Evolutionary conservation across 1,139 yeast genomes (phyloP).

Genomic region (Wickerhamiella pararugosa): DNA sequence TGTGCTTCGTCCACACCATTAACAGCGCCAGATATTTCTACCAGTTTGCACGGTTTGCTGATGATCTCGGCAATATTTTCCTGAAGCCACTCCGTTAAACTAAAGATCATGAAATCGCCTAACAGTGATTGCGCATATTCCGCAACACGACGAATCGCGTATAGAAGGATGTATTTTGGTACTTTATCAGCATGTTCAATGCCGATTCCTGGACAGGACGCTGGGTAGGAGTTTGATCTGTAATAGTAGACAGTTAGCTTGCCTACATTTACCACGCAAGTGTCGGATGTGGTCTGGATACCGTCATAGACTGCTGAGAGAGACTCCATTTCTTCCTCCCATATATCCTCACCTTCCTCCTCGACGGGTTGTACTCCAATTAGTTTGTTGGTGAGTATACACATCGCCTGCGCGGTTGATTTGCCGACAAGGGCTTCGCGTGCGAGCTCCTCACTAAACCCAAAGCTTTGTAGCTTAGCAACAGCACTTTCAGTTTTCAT

Average conservation of each 20-base stretch:
- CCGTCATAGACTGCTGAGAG: conserved; percentile 36
- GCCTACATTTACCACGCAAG: conserved; percentile 10
- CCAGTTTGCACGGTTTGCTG: conserved; percentile 59
- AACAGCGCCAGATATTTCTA: conserved; percentile 28
- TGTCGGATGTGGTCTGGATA: conserved; percentile 6
- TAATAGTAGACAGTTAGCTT: conserved; percentile 14
- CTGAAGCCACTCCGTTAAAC: conserved; percentile 61
- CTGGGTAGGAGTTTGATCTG: conserved; percentile 20
- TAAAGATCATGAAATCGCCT: conserved; percentile 57
- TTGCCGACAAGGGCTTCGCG: conserved; percentile 32
- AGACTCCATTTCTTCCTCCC: conserved; percentile 72
- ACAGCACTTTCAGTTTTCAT: conserved; percentile 34
- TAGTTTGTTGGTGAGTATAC: conserved; percentile 26
- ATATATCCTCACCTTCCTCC: conserved; percentile 26
- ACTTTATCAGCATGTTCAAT: conserved; percentile 30
- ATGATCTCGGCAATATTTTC: conserved; percentile 43
- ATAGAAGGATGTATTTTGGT: conserved; percentile 63
- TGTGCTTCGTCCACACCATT: conserved; percentile 20
- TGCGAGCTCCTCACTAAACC: conserved; percentile 54
- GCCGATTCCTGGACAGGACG: conserved; percentile 22
- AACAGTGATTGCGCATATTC: conserved; percentile 30
- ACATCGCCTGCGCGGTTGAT: conserved; percentile 35
- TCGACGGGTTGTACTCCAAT: conserved; percentile 17
- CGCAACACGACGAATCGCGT: conserved; percentile 36
- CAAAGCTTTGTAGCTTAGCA: conserved; percentile 46